Evolutionary conservation across 352 stramenopile species (phyloP), one percentile per base, ranked within the genome.

Genomic region (Globisporangium takayamanum): DNA sequence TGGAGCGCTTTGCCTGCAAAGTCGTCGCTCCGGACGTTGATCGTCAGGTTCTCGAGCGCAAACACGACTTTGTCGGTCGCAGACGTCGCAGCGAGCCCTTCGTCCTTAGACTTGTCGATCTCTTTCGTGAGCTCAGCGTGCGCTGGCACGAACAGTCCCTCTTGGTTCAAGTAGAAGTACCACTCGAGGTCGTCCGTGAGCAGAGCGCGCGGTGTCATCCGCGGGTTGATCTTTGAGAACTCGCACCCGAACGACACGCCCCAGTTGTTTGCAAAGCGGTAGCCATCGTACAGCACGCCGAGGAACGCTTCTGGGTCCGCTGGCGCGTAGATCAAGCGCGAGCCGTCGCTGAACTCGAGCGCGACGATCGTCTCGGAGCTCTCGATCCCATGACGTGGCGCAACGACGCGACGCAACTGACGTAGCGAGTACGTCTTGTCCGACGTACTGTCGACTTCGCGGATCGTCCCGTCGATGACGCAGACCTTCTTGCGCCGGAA

Each of bases 11-110:
- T 84, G 1, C 67, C 67, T 1, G 62, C 48, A 55, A 93, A 91
- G 60, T 93, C 77, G 37, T 74, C 66, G 12, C 72, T 68, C 52
- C 85, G 68, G 30, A 89, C 73, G 54, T 87, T 90, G 62, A 84
- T 78, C 56, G 80, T 88, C 59, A 91, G 72, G 49, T 77, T 89
- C 20, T 93, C 80, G 15, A 93, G 63, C 2, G 77, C 69, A 62
- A 93, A 91, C 20, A 84, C 68, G 28, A 88, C 62, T 54, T 75
- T 80, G 47, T 90, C 84, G 20, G 72, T 84, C 2, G 65, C 63
- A 3, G 73, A 76, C n/a, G 68, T 68, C 22, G 72, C 69, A 45
- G 55, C 75, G 2, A 73, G 53, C 1, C 63, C 71, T 53, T 87
- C 75, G 0, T 50, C 62, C 39, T 66, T 78, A 53, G 88, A 77